phyloP scores from a whole-genome alignment of 768 basidiomycete genomes.

The Rhodotorula kratochvilovae region DNA sequence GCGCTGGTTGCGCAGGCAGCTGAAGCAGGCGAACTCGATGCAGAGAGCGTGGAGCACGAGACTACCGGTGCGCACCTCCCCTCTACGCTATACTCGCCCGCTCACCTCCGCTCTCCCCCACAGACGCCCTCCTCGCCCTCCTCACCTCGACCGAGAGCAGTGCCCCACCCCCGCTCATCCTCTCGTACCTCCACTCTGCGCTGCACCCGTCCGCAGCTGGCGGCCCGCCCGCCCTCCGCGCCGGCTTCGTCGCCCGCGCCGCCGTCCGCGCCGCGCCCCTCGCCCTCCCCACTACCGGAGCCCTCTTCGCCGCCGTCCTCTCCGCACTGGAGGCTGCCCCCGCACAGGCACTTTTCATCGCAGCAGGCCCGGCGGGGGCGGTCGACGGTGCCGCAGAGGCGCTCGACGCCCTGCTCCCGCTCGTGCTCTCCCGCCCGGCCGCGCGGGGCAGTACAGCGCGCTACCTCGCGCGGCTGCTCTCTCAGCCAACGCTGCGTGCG shows the following conservation, averaged over 20 bases:
- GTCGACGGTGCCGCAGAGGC: neutral
- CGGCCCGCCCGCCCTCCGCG: neutral
- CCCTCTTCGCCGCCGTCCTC: constrained; percentile 6
- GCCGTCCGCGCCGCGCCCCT: neutral
- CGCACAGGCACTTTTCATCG: too few relatives aligned
- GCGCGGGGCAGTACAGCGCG: too few relatives aligned
- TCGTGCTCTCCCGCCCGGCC: neutral
- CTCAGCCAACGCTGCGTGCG: neutral
- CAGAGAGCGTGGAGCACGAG: neutral
- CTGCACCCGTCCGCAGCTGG: neutral
- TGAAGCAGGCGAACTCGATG: too few relatives aligned
- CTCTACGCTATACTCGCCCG: neutral
- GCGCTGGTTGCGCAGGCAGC: constrained; percentile 6
- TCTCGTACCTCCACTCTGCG: neutral
- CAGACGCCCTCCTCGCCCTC: constrained; percentile 16
- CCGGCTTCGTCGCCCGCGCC: neutral
- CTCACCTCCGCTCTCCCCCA: neutral
- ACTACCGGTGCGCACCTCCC: neutral
- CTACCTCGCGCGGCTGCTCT: neutral
- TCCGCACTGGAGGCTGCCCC: neutral
- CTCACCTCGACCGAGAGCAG: neutral
- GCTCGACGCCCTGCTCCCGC: neutral
- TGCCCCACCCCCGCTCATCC: neutral
- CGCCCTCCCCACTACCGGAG: neutral
- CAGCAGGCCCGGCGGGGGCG: neutral